Base-by-base conservation (phyloP, 768 basidiomycete species). In the Suillus tomentosus region DNA sequence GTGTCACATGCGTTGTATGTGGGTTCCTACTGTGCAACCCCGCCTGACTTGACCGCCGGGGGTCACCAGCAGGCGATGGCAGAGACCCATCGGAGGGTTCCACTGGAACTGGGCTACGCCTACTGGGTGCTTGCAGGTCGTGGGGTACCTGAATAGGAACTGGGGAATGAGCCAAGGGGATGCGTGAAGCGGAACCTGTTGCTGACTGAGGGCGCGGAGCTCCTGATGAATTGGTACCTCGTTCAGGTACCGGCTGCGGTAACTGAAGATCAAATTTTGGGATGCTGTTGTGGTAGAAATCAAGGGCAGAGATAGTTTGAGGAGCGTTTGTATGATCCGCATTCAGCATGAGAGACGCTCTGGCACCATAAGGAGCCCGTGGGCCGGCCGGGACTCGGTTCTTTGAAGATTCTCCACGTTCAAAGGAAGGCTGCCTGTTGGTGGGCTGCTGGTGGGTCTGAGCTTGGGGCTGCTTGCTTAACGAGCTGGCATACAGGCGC, bases 401-500 rank as follows among this genome's bases (percentile, higher is more conserved):
- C 1, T 7, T 8, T 24, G 39, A 3, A 24, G 65, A 65, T 48
- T 42, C 17, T 42, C 22, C 37, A 37, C 56, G 13, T 51, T 36
- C 61, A 51, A 54, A 53, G 24, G 43, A 17, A 34, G 39, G 59
- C 27, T 34, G 56, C 7, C 61, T 34, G 24, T 7, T 13, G 24
- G 4, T 39, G 17, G 31, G 45, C n/a, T 50, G 47, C 15, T 50
- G 58, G 34, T 36, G 24, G 36, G 61, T 48, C 27, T 60, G 36
- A 6, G 48, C 48, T 14, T 67, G 65, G 27, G 63, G 62, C 36
- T 63, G 69, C 59, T 67, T 71, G 61, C 64, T 69, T 34, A 72
- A 59, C 5, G 80, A 79, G 54, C 79, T 82, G 8, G 79, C 80
- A 66, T 82, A 84, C 34, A 84, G 69, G 57, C 77, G 78, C 55